Evolutionary conservation across 805 yeast species (phyloP), one percentile per base, ranked within the genome.

Genomic region (Candida coleopterorum): DNA sequence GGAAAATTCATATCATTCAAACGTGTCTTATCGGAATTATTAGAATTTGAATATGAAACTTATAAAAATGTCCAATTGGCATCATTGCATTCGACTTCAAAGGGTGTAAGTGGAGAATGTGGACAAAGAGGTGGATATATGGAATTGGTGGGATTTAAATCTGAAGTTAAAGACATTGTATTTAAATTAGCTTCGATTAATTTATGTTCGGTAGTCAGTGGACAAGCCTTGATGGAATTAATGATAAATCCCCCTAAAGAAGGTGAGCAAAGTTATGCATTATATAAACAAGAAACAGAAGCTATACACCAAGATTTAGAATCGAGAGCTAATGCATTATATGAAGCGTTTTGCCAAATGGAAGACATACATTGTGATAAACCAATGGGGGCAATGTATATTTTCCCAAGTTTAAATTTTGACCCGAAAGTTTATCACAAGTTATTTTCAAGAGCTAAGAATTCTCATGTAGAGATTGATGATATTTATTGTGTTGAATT

Each of bases 51-150:
- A 38, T 71, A 73, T 9, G 80, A 80, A 15, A 49, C 59, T 22
- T 90, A 77, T 58, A 73, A 74, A 33, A 68, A 77, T 42, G 90
- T 93, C 26, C 95, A 87, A 57, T 72, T 93, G 40, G 97, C 94
- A 2, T 89, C 97, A 2, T 68, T 93, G 48, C 97, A 93, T 61
- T 88, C 97, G n/a, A 87, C 95, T 29, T 90, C 97, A 9, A 93
- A 93, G 63, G 99, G 99, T 59, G 87, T 88, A 49, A 75, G 87
- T 44, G 99, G 98, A 44, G 99, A 93, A 64, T 93, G 99, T 73
- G 99, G 99, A 42, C 98, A 93, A 68, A 80, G 99, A 64, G 99
- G 97, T 51, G 99, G 99, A 5, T 93, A 89, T 69, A 85, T 93
- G 93, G 99, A 93, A 62, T 64, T 89, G 6, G 74, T 81, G 9